phyloP scores from a whole-genome alignment of 1,284 basidiomycete genomes.

The Rhodotorula sp. region DNA sequence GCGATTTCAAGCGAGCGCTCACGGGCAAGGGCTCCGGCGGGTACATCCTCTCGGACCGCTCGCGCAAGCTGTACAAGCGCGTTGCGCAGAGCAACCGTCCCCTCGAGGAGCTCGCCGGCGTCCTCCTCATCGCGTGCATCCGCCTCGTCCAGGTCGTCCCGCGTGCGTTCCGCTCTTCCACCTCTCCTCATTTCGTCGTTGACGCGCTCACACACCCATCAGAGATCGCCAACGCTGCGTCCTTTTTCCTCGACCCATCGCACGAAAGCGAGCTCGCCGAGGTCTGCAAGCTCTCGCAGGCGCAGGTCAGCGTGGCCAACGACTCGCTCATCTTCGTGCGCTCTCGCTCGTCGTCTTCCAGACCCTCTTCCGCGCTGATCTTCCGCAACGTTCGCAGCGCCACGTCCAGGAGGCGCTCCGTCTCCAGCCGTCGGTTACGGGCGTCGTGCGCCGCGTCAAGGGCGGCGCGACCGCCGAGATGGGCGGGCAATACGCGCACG shows the following conservation, averaged over 20 bases:
- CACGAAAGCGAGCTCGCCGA: constrained; percentile 8
- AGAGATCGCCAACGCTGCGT: constrained; percentile 35
- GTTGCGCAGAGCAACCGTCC: constrained; percentile 15
- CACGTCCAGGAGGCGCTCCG: constrained; percentile 38
- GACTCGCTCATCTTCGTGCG: constrained; percentile 17
- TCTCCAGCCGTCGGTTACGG: constrained; percentile 37
- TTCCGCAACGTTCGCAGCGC: neutral
- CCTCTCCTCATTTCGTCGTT: neutral
- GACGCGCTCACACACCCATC: neutral
- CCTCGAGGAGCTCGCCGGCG: constrained; percentile 23
- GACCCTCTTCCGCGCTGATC: neutral
- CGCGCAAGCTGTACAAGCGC: constrained; percentile 28
- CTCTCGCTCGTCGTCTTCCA: neutral
- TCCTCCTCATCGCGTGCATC: constrained; percentile 7
- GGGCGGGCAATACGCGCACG: constrained; percentile 18
- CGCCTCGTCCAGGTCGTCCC: constrained; percentile 19
- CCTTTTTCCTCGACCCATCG: constrained; percentile 36
- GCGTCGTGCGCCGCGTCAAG: constrained; percentile 32
- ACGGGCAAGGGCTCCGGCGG: neutral
- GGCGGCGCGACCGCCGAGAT: constrained; percentile 1
- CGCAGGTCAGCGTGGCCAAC: constrained; percentile 12
- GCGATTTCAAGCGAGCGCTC: constrained; percentile 11
- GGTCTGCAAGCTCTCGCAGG: constrained; percentile 5
- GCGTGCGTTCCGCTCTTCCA: neutral
- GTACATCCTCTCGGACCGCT: constrained; percentile 9